Conservation (phyloP, 345 rosid genomes). For the Pelargonium nanum region DNA sequence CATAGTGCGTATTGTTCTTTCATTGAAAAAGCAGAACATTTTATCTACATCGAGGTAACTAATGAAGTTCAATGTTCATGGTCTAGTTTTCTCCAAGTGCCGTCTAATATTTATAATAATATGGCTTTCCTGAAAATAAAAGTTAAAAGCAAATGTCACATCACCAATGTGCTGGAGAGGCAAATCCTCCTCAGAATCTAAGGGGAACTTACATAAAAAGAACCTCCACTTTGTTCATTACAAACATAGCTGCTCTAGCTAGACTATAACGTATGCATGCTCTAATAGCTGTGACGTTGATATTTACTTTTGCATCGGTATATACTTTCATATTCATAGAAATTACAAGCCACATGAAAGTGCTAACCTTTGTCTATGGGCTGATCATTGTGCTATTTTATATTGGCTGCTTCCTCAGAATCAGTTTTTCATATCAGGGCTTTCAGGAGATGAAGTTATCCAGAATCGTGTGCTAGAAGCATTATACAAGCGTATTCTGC, state of each 20-base stretch:
- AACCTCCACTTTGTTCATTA: neutral
- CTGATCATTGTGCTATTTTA: neutral
- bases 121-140: neutral
- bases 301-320: too few species aligned
- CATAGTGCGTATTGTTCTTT: conserved; percentile 72
- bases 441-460: conserved; percentile 58
- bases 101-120: neutral
- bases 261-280: too few species aligned
- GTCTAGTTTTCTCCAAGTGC: neutral
- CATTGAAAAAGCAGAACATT: conserved; percentile 74
- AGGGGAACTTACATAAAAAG: neutral
- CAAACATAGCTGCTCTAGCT: too few species aligned
- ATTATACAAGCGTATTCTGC: conserved; percentile 55
- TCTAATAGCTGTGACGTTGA: too few species aligned
- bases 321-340: neutral
- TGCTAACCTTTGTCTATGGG: neutral
- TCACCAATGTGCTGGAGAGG: too few species aligned
- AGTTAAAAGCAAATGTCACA: neutral
- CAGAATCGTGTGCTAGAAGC: conserved; percentile 73
- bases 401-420: conserved; percentile 32
- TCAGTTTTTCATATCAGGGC: conserved; percentile 89
- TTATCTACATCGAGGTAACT: conserved; percentile 79
- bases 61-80: neutral
- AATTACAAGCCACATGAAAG: neutral
- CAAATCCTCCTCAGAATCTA: neutral